Base-by-base conservation (phyloP, 2,329 filamentous ascomycete genomes). In the Fonsecaea pugnacius region DNA sequence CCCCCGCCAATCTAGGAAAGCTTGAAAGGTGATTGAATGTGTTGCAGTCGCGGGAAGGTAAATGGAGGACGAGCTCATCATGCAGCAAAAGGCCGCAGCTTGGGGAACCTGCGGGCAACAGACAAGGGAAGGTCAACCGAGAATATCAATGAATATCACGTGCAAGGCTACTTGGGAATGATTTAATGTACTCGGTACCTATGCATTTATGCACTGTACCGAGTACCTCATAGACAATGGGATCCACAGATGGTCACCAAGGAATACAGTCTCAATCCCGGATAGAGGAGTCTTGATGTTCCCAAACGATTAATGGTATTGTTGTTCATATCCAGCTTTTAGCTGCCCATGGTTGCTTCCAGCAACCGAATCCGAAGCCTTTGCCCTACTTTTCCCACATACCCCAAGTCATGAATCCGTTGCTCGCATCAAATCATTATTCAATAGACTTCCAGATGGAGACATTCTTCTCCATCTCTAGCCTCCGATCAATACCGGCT, bases 401-500 rank as follows among this genome's bases (percentile, higher is more conserved):
- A 9, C 18, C 60, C 16, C 56, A 36, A 60, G 21, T 53, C 63
- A 18, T 65, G 12, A 58, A 21, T 30, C 33, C 40, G 21, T 35
- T 35, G 51, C 27, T 33, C 38, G 18, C 33, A 35, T 63, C 7
- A 64, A 64, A 18, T 65, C 56, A 52, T 64, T 33, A 53, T 40
- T 58, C 73, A 32, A 53, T 46, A 36, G 48, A 53, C 69, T 76
- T 80, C 84, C 84, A 87, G 65, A 83, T 80, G 62, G 80, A 77
- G 40, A 78, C 73, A 62, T 84, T 79, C 71, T 77, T 78, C 69
- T 79, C 76, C 69, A 85, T 72, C 68, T 85, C 81, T 48, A 70
- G 73, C 62, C 76, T 73, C 70, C 75, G 75, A 63, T 82, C 78
- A 84, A 80, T 88, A 75, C 86, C 83, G 65, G 78, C 81, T 72